A percentile compares a stretch with the other conserved stretches of the same genome.
phyloP scores from a whole-genome alignment of 2,329 filamentous ascomycete genomes.

The Geosmithia flava region DNA sequence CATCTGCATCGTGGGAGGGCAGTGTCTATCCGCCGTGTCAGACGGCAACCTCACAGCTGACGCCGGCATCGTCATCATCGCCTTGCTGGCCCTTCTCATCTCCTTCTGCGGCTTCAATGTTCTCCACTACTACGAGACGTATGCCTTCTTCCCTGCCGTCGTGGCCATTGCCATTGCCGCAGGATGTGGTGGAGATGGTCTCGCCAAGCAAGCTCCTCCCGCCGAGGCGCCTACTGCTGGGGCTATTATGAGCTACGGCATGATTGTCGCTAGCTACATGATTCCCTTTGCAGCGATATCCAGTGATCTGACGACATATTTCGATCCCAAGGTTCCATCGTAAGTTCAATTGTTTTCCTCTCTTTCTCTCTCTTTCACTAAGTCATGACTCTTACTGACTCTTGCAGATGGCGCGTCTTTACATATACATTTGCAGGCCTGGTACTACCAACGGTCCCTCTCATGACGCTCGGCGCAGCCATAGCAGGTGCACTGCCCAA shows the following conservation, averaged over 20 bases:
- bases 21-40: conserved; percentile 42
- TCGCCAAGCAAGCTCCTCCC: conserved; percentile 32
- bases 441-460: conserved; percentile 37
- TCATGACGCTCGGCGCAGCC: conserved; percentile 53
- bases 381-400: conserved; percentile 1
- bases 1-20: conserved; percentile 47
- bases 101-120: conserved; percentile 49
- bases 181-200: conserved; percentile 37
- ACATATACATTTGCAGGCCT: conserved; percentile 45
- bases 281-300: conserved; percentile 48
- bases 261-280: conserved; percentile 51
- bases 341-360: conserved; percentile 15
- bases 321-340: conserved; percentile 40
- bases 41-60: conserved; percentile 33
- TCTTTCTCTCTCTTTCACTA: too few relatives aligned
- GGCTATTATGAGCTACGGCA: conserved; percentile 41
- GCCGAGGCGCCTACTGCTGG: conserved; percentile 26
- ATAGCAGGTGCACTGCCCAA: conserved; percentile 47
- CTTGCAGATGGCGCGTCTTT: conserved; percentile 30
- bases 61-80: conserved; percentile 49
- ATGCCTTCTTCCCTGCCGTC: conserved; percentile 42
- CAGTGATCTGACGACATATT: conserved; percentile 49
- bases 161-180: conserved; percentile 41
- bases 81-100: conserved; percentile 41
- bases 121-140: conserved; percentile 45